Conservation (phyloP, 2,329 filamentous ascomycete genomes). For the Stachybotrys chlorohalonatus region DNA sequence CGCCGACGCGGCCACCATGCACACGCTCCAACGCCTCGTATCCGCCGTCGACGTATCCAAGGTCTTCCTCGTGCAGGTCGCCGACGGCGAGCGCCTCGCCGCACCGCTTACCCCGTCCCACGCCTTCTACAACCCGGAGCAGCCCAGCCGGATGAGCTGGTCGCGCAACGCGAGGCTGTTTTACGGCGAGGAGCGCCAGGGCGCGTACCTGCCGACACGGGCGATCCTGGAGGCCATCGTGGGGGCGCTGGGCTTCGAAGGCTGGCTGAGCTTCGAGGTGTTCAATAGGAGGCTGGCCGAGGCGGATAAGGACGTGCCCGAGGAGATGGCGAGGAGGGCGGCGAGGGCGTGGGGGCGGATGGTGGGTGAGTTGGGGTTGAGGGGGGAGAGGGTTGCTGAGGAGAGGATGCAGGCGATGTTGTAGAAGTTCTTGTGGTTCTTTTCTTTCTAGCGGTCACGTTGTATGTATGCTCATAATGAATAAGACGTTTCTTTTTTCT, state of each 20-base stretch:
- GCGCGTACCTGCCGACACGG: slow-evolving; percentile 59
- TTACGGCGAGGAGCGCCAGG: slow-evolving; percentile 44
- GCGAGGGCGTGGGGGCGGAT: slow-evolving; percentile 42
- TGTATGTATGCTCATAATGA: neutral
- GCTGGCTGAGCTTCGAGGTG: slow-evolving; percentile 64
- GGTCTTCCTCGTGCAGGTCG: slow-evolving; percentile 69
- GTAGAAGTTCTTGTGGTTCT: slow-evolving; percentile 7
- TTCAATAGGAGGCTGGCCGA: slow-evolving; percentile 37
- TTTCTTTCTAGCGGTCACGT: neutral
- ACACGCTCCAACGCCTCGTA: slow-evolving; percentile 46
- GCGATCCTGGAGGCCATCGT: slow-evolving; percentile 52
- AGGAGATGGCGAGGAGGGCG: slow-evolving; percentile 46
- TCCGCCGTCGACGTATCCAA: slow-evolving; percentile 49
- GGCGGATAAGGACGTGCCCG: slow-evolving; percentile 53
- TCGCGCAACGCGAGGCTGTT: slow-evolving; percentile 59
- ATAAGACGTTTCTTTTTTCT: neutral
- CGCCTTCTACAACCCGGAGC: slow-evolving; percentile 21
- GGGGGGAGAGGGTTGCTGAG: slow-evolving; percentile 9
- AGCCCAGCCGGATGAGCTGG: slow-evolving; percentile 61
- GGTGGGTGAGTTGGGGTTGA: slow-evolving; percentile 24
- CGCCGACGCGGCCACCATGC: slow-evolving; percentile 44
- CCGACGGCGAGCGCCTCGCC: slow-evolving; percentile 58
- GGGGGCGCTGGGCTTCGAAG: slow-evolving; percentile 54
- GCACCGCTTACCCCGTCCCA: slow-evolving; percentile 47
- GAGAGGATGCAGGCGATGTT: slow-evolving; percentile 23